A percentile compares a stretch with the other conserved stretches of the same genome.
These are phyloP conservation scores for Grosmannia clavigera DNA, from an alignment of 2,329 filamentous ascomycete genomes.

Conservation along the genomic window DNA sequence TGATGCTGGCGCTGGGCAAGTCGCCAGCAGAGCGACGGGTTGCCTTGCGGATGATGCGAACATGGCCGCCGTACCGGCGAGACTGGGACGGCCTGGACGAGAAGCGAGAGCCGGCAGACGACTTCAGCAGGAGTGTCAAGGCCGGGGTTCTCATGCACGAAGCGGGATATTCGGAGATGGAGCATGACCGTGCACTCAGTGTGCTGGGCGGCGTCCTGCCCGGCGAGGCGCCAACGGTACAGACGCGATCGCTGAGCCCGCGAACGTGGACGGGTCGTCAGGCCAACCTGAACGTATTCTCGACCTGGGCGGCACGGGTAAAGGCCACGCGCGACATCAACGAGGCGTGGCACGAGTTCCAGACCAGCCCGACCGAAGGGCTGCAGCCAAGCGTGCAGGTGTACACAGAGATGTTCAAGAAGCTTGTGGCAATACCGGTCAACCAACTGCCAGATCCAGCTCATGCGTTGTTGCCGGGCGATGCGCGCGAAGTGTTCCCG, in stretches of 20 bases:
- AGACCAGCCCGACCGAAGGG: constrained; percentile 21
- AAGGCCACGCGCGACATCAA: constrained; percentile 46
- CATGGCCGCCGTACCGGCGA: constrained; percentile 49
- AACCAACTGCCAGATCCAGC: constrained; percentile 4
- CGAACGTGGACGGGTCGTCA: constrained; percentile 17
- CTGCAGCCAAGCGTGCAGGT: constrained; percentile 28
- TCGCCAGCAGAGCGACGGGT: constrained; percentile 35
- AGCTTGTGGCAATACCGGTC: constrained; percentile 30
- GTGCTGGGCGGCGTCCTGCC: constrained; percentile 39
- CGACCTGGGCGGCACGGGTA: constrained; percentile 42
- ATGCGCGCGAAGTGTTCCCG: constrained; percentile 41
- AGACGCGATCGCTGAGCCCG: constrained; percentile 30
- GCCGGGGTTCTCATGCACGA: constrained; percentile 43
- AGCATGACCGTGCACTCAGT: constrained; percentile 35
- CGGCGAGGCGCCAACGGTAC: constrained; percentile 44
- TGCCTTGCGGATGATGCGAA: constrained; percentile 33
- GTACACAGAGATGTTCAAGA: constrained; percentile 49
- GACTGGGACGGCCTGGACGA: constrained; percentile 49
- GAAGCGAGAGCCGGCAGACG: constrained; percentile 34
- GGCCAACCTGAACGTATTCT: constrained; percentile 22
- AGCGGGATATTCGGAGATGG: constrained; percentile 37
- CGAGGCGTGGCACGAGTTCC: constrained; percentile 46
- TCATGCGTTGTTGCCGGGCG: constrained; percentile 38
- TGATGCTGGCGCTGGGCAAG: constrained; percentile 42
- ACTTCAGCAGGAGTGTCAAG: constrained; percentile 38